phyloP scores from a whole-genome alignment of 352 stramenopile genomes.

The Pythium dissotocum region DNA sequence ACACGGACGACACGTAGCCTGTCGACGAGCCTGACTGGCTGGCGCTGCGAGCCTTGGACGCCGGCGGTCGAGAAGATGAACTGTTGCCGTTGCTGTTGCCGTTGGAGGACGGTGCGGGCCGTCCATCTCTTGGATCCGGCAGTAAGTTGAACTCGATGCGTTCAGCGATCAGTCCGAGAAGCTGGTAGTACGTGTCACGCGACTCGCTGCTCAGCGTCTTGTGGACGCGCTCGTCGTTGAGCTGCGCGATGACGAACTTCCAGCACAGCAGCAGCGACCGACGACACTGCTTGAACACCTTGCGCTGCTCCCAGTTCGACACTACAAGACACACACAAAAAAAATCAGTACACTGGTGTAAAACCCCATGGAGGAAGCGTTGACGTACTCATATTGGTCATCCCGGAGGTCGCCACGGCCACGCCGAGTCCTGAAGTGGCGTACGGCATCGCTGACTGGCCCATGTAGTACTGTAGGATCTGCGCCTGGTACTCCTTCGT shows the following conservation, averaged over 20 bases:
- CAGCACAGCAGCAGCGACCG: constrained; percentile 62
- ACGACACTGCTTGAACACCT: constrained; percentile 59
- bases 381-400: constrained; percentile 25
- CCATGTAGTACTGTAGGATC: constrained; percentile 56
- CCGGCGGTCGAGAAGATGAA: background rate
- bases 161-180: constrained; percentile 64
- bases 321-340: constrained; percentile 3
- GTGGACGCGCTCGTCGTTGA: constrained; percentile 46
- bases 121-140: constrained; percentile 11
- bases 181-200: constrained; percentile 59
- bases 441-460: constrained; percentile 11
- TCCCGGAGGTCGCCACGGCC: constrained; percentile 13
- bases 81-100: background rate
- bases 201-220: constrained; percentile 33
- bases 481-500: constrained; percentile 53
- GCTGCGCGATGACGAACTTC: constrained; percentile 63
- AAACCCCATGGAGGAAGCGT: background rate
- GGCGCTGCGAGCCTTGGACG: constrained; percentile 17
- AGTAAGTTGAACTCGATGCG: constrained; percentile 66
- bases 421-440: background rate
- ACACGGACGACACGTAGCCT: constrained; percentile 12
- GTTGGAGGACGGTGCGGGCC: constrained; percentile 11
- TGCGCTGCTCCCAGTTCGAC: constrained; percentile 39
- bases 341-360: background rate
- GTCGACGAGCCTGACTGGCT: constrained; percentile 16